Percentiles rank a stretch among this genome's conserved stretches.
Evolutionary conservation across 208 protist species (phyloP).

Genomic region (Trypanosoma caninum): DNA sequence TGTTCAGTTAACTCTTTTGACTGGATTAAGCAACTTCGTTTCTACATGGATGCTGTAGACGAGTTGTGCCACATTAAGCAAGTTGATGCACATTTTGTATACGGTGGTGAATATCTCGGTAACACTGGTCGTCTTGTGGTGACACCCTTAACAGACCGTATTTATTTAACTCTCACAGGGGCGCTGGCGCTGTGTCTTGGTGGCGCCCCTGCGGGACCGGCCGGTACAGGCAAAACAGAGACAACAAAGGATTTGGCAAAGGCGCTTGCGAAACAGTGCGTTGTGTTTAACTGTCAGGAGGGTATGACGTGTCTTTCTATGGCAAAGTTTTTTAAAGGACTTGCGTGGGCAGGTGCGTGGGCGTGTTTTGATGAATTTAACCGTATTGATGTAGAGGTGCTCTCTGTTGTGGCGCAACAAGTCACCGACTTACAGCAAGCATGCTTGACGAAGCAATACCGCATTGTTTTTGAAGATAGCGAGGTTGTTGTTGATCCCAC

Average conservation of each 20-base stretch:
- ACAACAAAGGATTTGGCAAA: slow-evolving; percentile 98
- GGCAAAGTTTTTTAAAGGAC: slow-evolving; percentile 97
- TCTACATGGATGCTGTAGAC: slow-evolving; percentile 93
- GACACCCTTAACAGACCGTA: slow-evolving; percentile 96
- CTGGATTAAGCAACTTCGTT: slow-evolving; percentile 97
- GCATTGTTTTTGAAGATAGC: slow-evolving; percentile 93
- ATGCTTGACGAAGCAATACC: slow-evolving; percentile 88
- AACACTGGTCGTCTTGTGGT: slow-evolving; percentile 96
- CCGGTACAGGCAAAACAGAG: slow-evolving; percentile 94
- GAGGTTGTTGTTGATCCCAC: slow-evolving; percentile 93
- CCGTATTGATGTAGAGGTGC: slow-evolving; percentile 97
- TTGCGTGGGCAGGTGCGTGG: slow-evolving; percentile 96
- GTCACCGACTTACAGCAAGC: slow-evolving; percentile 96
- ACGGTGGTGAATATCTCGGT: slow-evolving; percentile 97
- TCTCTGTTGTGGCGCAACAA: slow-evolving; percentile 96
- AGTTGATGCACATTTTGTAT: slow-evolving; percentile 93
- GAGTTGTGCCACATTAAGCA: slow-evolving; percentile 89
- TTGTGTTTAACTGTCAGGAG: slow-evolving; percentile 98
- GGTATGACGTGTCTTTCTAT: slow-evolving; percentile 95
- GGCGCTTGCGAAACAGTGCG: slow-evolving; percentile 96
- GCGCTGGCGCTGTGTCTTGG: slow-evolving; percentile 91
- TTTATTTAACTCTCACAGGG: slow-evolving; percentile 97
- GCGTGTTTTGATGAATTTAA: slow-evolving; percentile 99
- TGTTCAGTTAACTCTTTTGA: slow-evolving; percentile 88
- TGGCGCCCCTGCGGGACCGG: slow-evolving; percentile 91